A percentile compares a stretch with the other conserved stretches of the same genome.
Conservation (phyloP, 768 basidiomycete genomes). For the Rhodotorula diobovata region DNA sequence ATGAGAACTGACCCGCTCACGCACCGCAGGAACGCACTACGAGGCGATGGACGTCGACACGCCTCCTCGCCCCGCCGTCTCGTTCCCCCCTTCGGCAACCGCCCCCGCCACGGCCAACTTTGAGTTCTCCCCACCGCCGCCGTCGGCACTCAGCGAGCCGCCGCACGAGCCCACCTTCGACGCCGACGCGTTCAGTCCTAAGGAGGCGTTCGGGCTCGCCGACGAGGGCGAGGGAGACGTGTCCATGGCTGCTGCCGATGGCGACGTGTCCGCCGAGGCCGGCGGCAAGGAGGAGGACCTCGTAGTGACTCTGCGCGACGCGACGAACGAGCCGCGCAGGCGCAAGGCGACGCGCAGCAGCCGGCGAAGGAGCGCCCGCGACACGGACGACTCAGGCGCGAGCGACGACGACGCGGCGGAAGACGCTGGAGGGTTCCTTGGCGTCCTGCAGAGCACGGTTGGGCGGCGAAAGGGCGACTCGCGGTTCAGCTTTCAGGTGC, state of each 20-base stretch:
- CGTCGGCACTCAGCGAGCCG: not conserved
- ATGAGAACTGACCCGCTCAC: not conserved
- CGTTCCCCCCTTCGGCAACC: constrained; percentile 7
- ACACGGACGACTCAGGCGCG: not conserved
- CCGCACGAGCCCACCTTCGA: constrained; percentile 20
- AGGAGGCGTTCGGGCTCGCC: constrained; percentile 22
- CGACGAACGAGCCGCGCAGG: not conserved
- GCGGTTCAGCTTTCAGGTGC: constrained; percentile 38
- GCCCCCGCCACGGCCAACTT: constrained; percentile 5
- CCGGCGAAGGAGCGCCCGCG: not conserved
- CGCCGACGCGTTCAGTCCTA: constrained; percentile 1
- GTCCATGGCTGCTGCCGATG: constrained; percentile 4
- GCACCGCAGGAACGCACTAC: constrained; percentile 33
- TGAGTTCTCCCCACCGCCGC: not conserved
- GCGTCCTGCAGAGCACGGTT: constrained; percentile 4
- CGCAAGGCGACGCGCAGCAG: not conserved
- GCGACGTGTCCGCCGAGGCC: not conserved
- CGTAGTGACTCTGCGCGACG: not conserved
- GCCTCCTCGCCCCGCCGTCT: constrained; percentile 14
- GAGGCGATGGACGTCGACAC: constrained; percentile 41
- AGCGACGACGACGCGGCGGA: not conserved
- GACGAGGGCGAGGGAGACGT: constrained; percentile 13
- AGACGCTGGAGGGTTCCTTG: not conserved
- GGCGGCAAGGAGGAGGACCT: not conserved
- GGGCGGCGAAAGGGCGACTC: not conserved